Conservation (phyloP, 345 rosid genomes). For the Sonneratia alba region DNA sequence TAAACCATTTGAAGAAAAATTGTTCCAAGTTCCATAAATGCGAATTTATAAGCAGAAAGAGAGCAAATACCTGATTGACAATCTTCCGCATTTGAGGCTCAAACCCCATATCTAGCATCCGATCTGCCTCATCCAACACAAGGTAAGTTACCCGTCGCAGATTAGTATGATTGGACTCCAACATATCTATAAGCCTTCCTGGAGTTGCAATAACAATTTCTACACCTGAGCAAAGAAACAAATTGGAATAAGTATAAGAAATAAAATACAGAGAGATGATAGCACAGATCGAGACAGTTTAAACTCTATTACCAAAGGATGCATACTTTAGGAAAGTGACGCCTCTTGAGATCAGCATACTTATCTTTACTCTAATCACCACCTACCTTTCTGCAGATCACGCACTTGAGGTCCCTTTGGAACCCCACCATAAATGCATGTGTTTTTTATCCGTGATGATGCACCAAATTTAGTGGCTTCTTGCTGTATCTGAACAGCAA, state of each 20-base stretch:
- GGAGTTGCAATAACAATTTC: constrained; percentile 99
- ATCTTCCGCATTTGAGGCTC: constrained; percentile 94
- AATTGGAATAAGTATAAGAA: constrained; percentile 7
- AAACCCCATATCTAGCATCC: constrained; percentile 99
- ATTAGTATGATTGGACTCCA: constrained; percentile 92
- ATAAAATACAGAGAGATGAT: not conserved
- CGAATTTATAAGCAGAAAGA: not conserved
- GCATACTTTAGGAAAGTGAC: constrained; percentile 26
- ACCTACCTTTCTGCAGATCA: constrained; percentile 97
- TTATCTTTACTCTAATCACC: constrained; percentile 26
- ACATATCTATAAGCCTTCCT: constrained; percentile 96
- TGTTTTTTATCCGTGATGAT: constrained; percentile 83
- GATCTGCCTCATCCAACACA: constrained; percentile 97
- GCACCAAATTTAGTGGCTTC: constrained; percentile 95
- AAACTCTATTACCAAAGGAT: constrained; percentile 24
- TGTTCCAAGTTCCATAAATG: not conserved
- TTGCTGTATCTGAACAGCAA: constrained; percentile 99
- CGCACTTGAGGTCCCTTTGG: constrained; percentile 99
- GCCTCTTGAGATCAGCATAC: constrained; percentile 25
- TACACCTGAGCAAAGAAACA: constrained; percentile 39
- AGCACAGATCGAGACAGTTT: constrained; percentile 5
- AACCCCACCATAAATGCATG: constrained; percentile 97
- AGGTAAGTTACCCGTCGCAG: constrained; percentile 92
- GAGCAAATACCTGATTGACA: constrained; percentile 56
- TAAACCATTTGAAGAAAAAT: no score